Conservation (phyloP, 2,329 filamentous ascomycete genomes). For the Sclerotiophoma versabilis region DNA sequence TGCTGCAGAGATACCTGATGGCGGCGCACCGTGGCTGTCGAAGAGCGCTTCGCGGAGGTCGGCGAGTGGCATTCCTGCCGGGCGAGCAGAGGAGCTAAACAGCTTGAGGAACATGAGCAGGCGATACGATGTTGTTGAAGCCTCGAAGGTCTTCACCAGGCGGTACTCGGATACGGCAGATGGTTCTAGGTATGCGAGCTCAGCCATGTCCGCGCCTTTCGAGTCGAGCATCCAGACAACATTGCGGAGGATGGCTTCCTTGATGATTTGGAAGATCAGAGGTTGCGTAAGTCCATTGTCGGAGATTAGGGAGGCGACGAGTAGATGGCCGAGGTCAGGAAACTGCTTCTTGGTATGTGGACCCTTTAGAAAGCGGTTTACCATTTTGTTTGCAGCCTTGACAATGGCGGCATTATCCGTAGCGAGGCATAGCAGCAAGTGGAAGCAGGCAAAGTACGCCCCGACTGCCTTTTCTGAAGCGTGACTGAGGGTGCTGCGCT, state of each 20-base stretch:
- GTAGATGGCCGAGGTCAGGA: constrained; percentile 59
- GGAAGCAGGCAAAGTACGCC: constrained; percentile 61
- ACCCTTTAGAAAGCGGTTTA: constrained; percentile 51
- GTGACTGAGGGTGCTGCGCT: constrained; percentile 54
- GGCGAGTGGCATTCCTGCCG: constrained; percentile 44
- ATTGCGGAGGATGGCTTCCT: constrained; percentile 59
- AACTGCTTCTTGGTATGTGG: constrained; percentile 52
- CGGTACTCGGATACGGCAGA: constrained; percentile 55
- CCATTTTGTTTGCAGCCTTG: constrained; percentile 50
- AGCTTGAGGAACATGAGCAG: constrained; percentile 62
- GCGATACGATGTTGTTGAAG: constrained; percentile 57
- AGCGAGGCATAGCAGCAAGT: constrained; percentile 59
- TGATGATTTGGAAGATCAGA: constrained; percentile 55
- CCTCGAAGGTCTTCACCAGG: constrained; percentile 56
- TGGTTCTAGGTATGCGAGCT: constrained; percentile 57
- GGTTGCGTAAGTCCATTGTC: constrained; percentile 51
- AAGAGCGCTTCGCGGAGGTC: constrained; percentile 57
- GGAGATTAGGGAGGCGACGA: constrained; percentile 58
- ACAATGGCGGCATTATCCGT: constrained; percentile 49
- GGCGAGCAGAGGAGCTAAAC: constrained; percentile 56
- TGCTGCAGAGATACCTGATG: constrained; percentile 48
- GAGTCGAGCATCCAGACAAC: constrained; percentile 60
- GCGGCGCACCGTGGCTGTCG: constrained; percentile 56
- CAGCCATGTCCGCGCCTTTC: constrained; percentile 47
- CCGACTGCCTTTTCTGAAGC: constrained; percentile 62